Evolutionary conservation across 2,329 filamentous ascomycete genomes (phyloP), one percentile per base, ranked within the genome.

Genomic region (Fusarium stilboides): DNA sequence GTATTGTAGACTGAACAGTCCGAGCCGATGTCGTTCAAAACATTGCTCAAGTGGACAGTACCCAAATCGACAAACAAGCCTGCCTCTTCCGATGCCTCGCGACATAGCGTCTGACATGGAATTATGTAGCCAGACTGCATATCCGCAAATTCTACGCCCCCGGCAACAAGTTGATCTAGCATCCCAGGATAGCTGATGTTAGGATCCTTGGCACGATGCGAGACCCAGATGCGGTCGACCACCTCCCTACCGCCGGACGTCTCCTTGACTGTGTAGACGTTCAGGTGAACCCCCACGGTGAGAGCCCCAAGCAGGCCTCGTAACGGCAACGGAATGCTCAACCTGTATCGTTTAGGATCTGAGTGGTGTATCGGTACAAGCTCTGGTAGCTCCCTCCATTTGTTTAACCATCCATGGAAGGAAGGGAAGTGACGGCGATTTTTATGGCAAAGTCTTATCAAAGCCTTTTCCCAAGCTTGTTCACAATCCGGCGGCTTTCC

Each of bases 281-380:
- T 81, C 64, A 81, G 73, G 58, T 81, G 79, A 3, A 79, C 76
- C 9, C 79, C 79, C 6, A 77, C 74, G 3, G 79, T 81, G 33
- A 78, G 68, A 34, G 80, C 72, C 8, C 79, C 79, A 28, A 81
- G 75, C 12, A 80, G 65, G 2, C 79, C 79, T 6, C 79, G 71
- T 28, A 76, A 63, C 4, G 78, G 75, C 12, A 77, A 74, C 5
- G 79, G 77, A 12, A 80, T 76, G 37, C 69, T 56, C 20, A 80
- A 58, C 6, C 74, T 65, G 8, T 65, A 55, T 9, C 74, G 51
- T 9, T 64, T 52, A 7, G 37, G 31, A 9, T 72, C 65, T 8
- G 74, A 62, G 14, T 71, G 71, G 22, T 76, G 72, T 12, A 81
- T 74, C 2, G 76, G 75, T 43, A 78, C 75, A 20, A 72, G 77